Evolutionary conservation across 2,329 filamentous ascomycete genomes (phyloP), one percentile per base, ranked within the genome.

Genomic region (Cryphonectria carpinicola): DNA sequence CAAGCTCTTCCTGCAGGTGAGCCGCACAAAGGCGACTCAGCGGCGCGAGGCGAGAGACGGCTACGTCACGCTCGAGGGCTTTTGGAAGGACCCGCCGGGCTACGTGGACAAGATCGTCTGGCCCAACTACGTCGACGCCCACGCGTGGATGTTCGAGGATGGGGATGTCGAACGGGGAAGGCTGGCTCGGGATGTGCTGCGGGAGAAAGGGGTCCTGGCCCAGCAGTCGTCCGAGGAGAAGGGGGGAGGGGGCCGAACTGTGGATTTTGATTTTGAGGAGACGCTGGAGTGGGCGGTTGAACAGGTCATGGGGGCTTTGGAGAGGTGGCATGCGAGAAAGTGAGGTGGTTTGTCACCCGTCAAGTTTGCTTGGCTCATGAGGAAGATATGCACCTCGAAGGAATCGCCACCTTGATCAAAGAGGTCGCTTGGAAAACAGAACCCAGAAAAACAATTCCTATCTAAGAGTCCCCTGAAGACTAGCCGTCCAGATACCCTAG

Each of bases 51-150:
- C 89, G 0, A 84, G 93, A 68, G 89, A 87, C 74, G 93, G 93
- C 14, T 96, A 96, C 79, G 92, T 94, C 41, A 95, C 93, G 3
- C 81, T 92, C 6, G 90, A 98, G 77, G 95, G 95, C 39, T 99
- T 98, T 82, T 99, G 96, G 96, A 87, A 90, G 70, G 96, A 99
- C 80, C 96, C 96, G 0, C 94, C 94, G 0, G 95, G 93, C 0
- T 99, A 98, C 79, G 94, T 98, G 52, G 95, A 98, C 79, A 88
- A 92, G 78, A 88, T 99, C 68, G 96, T 99, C 5, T 99, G 96
- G 96, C 95, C 95, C 4, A 95, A 97, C 76, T 98, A 98, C 80
- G 93, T 92, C 4, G 85, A 87, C 67, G 89, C 94, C 76, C 95
- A 98, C 82, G 84, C 84, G 32, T 97, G 93, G 86, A 83, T 99